Conservation (phyloP, 805 yeast species). For the Blastobotrys mokoenaii region DNA sequence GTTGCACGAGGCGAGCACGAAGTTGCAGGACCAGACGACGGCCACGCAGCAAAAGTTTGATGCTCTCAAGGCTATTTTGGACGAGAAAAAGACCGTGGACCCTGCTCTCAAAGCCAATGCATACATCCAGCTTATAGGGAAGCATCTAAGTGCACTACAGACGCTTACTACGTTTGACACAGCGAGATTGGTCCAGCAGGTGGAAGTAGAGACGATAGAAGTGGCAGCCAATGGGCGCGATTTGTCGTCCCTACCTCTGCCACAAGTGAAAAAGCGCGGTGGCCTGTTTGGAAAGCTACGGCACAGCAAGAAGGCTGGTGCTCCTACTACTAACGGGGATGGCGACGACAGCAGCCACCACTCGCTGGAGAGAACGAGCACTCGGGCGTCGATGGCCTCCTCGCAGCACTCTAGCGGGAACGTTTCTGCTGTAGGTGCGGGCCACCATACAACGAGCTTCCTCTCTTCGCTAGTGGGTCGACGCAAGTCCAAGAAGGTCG, state of each 20-base stretch:
- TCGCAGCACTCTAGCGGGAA: background rate
- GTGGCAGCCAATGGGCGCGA: slow-evolving; percentile 65
- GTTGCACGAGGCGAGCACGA: slow-evolving; percentile 26
- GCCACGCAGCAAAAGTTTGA: slow-evolving; percentile 12
- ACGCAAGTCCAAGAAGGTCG: slow-evolving; percentile 1
- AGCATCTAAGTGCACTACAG: slow-evolving; percentile 40
- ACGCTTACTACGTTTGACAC: slow-evolving; percentile 69
- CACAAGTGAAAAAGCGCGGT: slow-evolving; percentile 42
- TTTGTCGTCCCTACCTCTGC: slow-evolving; percentile 25
- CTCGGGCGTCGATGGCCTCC: slow-evolving; percentile 5
- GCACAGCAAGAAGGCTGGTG: slow-evolving; percentile 14
- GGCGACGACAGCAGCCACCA: slow-evolving; percentile 7
- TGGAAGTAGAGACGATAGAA: slow-evolving; percentile 84
- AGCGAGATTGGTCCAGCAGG: slow-evolving; percentile 65
- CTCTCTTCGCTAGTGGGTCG: slow-evolving; percentile 14
- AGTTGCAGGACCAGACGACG: slow-evolving; percentile 17
- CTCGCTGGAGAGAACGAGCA: slow-evolving; percentile 1
- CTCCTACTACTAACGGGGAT: background rate
- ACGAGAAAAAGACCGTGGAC: slow-evolving; percentile 23
- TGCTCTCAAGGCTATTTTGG: slow-evolving; percentile 26
- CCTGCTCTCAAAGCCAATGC: slow-evolving; percentile 11
- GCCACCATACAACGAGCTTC: slow-evolving; percentile 3
- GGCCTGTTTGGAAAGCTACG: slow-evolving; percentile 41
- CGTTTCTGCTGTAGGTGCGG: slow-evolving; percentile 1
- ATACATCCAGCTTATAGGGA: slow-evolving; percentile 38